phyloP scores from a whole-genome alignment of 2,329 filamentous ascomycete species.

The Xylariomycetidae sp. region DNA sequence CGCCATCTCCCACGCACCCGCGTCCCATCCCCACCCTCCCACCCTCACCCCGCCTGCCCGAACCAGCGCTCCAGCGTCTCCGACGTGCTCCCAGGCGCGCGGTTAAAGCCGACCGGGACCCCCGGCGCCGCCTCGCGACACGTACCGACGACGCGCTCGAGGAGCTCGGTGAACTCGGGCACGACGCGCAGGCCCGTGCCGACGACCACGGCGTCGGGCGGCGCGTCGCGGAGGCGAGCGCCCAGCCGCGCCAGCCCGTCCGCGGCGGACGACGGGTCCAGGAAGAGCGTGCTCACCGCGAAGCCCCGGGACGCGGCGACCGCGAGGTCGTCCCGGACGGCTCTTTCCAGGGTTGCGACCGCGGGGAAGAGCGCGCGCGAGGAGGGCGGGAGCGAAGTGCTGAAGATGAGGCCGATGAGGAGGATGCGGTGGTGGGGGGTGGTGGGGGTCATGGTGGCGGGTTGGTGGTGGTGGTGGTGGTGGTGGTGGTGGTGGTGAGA shows the following conservation, averaged over 20 bases:
- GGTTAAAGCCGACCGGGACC: constrained; percentile 11
- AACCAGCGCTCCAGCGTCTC: constrained; percentile 6
- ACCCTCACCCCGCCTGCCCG: no score
- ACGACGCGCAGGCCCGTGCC: constrained; percentile 12
- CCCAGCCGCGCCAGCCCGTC: neutral
- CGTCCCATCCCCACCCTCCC: no score
- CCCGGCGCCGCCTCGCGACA: constrained; percentile 4
- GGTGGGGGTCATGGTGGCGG: neutral
- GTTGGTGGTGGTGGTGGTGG: neutral
- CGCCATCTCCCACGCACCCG: no score
- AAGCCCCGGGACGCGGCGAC: neutral
- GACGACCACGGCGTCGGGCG: constrained; percentile 14
- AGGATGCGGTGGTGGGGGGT: neutral
- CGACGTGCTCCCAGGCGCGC: constrained; percentile 7
- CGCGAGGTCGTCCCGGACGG: neutral
- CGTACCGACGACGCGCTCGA: constrained; percentile 17
- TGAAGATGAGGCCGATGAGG: constrained; percentile 1
- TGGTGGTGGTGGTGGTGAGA: neutral
- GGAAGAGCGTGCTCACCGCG: neutral
- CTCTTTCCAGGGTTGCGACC: neutral
- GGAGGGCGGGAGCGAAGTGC: neutral
- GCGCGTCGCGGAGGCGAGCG: neutral
- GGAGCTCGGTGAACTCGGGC: constrained; percentile 9
- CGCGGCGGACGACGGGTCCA: neutral
- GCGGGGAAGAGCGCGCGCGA: neutral